Evolutionary conservation across 345 rosid genomes (phyloP).

Genomic region (Rhizophora apiculata): DNA sequence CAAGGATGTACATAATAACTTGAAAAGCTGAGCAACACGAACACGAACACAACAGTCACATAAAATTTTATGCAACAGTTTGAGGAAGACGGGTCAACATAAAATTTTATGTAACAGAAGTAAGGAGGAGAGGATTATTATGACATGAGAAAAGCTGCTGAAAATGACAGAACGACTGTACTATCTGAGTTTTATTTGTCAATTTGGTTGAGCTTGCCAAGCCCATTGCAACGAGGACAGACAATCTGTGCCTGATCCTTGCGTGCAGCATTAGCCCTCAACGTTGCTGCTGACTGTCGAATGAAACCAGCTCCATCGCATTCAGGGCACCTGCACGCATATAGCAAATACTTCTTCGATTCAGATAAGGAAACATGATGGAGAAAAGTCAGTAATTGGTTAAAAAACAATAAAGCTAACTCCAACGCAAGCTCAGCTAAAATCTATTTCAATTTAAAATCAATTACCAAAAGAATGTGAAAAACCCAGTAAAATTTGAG

Average conservation of each 20-base stretch:
- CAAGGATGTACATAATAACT: too few relatives aligned
- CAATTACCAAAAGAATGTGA: too few relatives aligned
- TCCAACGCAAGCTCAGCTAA: too few relatives aligned
- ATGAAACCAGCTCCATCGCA: slow-evolving; percentile 97
- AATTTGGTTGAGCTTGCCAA: slow-evolving; percentile 90
- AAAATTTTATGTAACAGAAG: too few relatives aligned
- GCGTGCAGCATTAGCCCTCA: slow-evolving; percentile 88
- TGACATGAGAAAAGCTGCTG: background rate
- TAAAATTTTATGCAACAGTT: too few relatives aligned
- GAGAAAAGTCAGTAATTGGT: background rate
- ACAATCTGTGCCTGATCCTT: slow-evolving; percentile 89
- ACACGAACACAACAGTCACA: too few relatives aligned
- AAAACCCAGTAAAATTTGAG: too few relatives aligned
- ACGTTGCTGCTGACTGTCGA: slow-evolving; percentile 44
- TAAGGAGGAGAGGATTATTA: too few relatives aligned
- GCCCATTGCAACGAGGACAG: slow-evolving; percentile 77
- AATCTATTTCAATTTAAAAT: background rate
- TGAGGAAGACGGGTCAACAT: too few relatives aligned
- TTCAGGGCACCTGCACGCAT: slow-evolving; percentile 66
- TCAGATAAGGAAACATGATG: background rate
- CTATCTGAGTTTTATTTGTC: slow-evolving; percentile 48
- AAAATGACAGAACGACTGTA: background rate
- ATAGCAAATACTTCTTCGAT: background rate
- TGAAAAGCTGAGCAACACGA: too few relatives aligned
- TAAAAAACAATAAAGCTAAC: too few relatives aligned